Evolutionary conservation across 176 grass and related monocot species (phyloP).

Genomic region (Lolium multiflorum): DNA sequence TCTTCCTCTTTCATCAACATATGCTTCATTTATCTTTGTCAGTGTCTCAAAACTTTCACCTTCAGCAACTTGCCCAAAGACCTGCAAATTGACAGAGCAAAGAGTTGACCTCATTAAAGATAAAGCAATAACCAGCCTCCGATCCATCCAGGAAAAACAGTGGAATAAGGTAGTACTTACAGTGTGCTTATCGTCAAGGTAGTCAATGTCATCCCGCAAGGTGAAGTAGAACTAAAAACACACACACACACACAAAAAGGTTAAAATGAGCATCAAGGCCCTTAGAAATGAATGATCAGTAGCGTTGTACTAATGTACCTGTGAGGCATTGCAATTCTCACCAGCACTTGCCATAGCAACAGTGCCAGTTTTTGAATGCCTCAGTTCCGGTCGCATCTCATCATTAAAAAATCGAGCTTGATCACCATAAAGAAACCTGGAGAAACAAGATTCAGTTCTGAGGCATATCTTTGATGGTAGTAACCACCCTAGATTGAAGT

Average conservation of each 20-base stretch:
- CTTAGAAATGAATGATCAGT: neutral
- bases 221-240: slow-evolving; percentile 86
- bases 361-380: slow-evolving; percentile 85
- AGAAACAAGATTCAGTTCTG: slow-evolving; percentile 43
- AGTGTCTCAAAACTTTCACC: slow-evolving; percentile 88
- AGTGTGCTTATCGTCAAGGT: slow-evolving; percentile 98
- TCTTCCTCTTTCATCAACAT: slow-evolving; percentile 84
- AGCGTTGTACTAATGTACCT: slow-evolving; percentile 58
- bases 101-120: neutral
- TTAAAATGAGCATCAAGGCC: neutral
- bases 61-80: slow-evolving; percentile 90
- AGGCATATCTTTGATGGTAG: slow-evolving; percentile 12
- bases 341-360: slow-evolving; percentile 94
- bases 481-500: neutral
- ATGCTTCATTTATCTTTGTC: slow-evolving; percentile 96
- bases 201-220: slow-evolving; percentile 84
- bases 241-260: neutral
- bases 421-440: slow-evolving; percentile 87
- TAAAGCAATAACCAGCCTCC: slow-evolving; percentile 9
- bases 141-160: neutral
- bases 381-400: slow-evolving; percentile 84
- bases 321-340: slow-evolving; percentile 92
- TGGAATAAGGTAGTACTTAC: slow-evolving; percentile 45
- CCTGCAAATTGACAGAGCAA: slow-evolving; percentile 45
- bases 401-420: slow-evolving; percentile 91